A percentile compares a stretch with the other conserved stretches of the same genome.
phyloP scores from a whole-genome alignment of 495 filamentous ascomycete genomes.

The Astrocystis sublimbata region DNA sequence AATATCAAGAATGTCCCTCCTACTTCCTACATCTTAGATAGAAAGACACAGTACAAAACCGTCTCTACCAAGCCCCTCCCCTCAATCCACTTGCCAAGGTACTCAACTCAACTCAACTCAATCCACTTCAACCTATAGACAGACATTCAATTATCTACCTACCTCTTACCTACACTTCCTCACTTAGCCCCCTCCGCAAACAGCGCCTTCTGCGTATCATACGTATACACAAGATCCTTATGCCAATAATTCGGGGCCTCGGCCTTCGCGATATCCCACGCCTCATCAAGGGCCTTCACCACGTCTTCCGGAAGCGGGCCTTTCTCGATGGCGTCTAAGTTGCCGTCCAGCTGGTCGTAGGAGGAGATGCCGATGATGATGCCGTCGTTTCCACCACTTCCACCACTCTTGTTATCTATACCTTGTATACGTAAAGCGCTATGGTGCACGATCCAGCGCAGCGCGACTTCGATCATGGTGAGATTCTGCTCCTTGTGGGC shows the following conservation, averaged over 20 bases:
- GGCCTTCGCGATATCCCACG: conserved; percentile 59
- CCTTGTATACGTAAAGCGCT: conserved; percentile 71
- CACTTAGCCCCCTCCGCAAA: conserved; percentile 46
- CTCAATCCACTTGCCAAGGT: too few species aligned
- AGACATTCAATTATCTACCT: too few species aligned
- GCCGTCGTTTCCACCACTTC: conserved; percentile 71
- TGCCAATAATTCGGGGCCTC: conserved; percentile 71
- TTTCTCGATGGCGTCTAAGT: conserved; percentile 71
- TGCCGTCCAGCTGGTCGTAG: conserved; percentile 64
- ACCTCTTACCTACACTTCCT: too few species aligned
- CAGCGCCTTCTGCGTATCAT: conserved; percentile 62
- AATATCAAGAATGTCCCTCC: too few species aligned
- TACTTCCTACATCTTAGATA: too few species aligned
- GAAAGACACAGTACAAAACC: too few species aligned
- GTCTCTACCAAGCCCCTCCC: too few species aligned
- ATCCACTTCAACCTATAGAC: too few species aligned
- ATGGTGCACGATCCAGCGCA: conserved; percentile 77
- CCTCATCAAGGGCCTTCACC: conserved; percentile 66
- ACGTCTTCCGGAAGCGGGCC: conserved; percentile 72
- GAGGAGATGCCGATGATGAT: conserved; percentile 72
- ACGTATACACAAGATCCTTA: conserved; percentile 61
- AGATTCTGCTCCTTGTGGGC: too few species aligned
- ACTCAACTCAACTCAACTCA: too few species aligned
- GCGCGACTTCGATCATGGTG: conserved; percentile 67
- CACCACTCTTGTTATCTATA: too few species aligned